Conservation (phyloP, 2,329 filamentous ascomycete species). For the Cladosporium sp. region DNA sequence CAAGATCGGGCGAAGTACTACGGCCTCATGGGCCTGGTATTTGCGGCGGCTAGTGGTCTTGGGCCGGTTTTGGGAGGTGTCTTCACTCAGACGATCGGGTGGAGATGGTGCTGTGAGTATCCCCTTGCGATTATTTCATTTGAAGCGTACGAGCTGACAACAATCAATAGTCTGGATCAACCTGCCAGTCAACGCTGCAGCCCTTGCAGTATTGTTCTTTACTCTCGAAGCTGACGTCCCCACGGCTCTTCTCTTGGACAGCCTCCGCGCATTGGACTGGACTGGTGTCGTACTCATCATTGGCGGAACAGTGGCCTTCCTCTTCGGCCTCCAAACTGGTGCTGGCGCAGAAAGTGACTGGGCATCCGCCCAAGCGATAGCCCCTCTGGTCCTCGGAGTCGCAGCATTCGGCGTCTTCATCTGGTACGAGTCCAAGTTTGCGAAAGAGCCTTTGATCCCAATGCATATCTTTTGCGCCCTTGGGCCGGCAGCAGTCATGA, state of each 20-base stretch:
- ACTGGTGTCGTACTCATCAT: slow-evolving; percentile 55
- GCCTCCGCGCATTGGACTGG: slow-evolving; percentile 58
- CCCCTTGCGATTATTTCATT: slow-evolving; percentile 31
- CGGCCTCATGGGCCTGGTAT: slow-evolving; percentile 43
- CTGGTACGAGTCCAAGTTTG: slow-evolving; percentile 70
- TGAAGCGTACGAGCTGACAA: neutral
- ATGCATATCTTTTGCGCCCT: slow-evolving; percentile 66
- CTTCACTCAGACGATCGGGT: slow-evolving; percentile 30
- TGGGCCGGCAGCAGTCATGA: slow-evolving; percentile 68
- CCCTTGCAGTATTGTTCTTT: slow-evolving; percentile 53
- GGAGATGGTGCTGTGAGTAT: slow-evolving; percentile 30
- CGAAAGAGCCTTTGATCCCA: slow-evolving; percentile 72
- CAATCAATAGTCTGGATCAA: slow-evolving; percentile 50
- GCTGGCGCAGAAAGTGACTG: slow-evolving; percentile 54
- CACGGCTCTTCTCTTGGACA: slow-evolving; percentile 50
- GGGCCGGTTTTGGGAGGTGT: slow-evolving; percentile 51
- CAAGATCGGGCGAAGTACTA: slow-evolving; percentile 50
- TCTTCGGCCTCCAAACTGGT: slow-evolving; percentile 58
- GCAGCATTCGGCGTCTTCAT: slow-evolving; percentile 64
- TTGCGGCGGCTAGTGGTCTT: slow-evolving; percentile 46
- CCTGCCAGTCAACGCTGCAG: slow-evolving; percentile 52
- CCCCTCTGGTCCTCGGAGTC: slow-evolving; percentile 56
- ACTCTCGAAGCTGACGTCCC: slow-evolving; percentile 61
- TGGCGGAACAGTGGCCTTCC: slow-evolving; percentile 53
- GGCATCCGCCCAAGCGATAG: slow-evolving; percentile 58